Evolutionary conservation across 2,329 filamentous ascomycete genomes (phyloP).

Genomic region (Shiraia sp.): DNA sequence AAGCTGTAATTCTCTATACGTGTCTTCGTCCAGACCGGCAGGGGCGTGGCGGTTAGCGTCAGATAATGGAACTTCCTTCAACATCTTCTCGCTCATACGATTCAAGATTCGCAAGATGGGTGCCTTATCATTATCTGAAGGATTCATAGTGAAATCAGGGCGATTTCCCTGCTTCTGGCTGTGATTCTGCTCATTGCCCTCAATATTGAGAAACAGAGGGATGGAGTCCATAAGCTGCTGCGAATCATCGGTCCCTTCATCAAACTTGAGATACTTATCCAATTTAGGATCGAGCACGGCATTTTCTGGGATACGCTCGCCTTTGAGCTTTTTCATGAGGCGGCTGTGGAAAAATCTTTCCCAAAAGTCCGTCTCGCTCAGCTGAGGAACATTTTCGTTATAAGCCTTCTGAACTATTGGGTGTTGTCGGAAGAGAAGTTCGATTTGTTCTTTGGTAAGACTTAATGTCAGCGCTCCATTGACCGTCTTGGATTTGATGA

Average conservation of each 20-base stretch:
- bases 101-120: slow-evolving; percentile 91
- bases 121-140: slow-evolving; percentile 71
- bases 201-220: slow-evolving; percentile 87
- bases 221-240: slow-evolving; percentile 62
- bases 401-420: slow-evolving; percentile 88
- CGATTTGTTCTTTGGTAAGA: slow-evolving; percentile 88
- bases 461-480: slow-evolving; percentile 73
- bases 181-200: slow-evolving; percentile 93
- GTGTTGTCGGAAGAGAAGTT: slow-evolving; percentile 90
- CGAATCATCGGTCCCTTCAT: slow-evolving; percentile 59
- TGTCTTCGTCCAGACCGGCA: slow-evolving; percentile 70
- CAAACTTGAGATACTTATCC: slow-evolving; percentile 80
- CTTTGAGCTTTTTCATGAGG: slow-evolving; percentile 87
- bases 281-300: slow-evolving; percentile 79
- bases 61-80: slow-evolving; percentile 81
- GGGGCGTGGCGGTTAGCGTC: slow-evolving; percentile 70
- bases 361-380: slow-evolving; percentile 85
- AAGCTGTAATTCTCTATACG: slow-evolving; percentile 74
- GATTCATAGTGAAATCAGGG: slow-evolving; percentile 88
- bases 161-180: slow-evolving; percentile 85
- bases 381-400: slow-evolving; percentile 81
- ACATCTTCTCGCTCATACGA: slow-evolving; percentile 87
- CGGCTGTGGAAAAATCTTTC: slow-evolving; percentile 90
- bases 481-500: slow-evolving; percentile 78
- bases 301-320: slow-evolving; percentile 79